Evolutionary conservation across 1,284 basidiomycete genomes (phyloP).

Genomic region (Heterobasidion occidentale): DNA sequence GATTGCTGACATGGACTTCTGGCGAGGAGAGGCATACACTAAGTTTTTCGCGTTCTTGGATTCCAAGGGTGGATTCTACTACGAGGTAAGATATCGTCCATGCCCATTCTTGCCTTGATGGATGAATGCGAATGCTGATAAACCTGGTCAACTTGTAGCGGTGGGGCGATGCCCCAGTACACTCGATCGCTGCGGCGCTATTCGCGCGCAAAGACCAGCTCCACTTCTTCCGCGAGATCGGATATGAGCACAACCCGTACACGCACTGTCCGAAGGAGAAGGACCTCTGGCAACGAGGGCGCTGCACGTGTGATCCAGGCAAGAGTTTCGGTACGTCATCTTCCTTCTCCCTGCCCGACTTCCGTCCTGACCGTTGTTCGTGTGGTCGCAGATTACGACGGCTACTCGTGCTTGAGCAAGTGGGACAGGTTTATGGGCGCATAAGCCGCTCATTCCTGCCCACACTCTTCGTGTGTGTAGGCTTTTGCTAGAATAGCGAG

Average conservation of each 20-base stretch:
- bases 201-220: slow-evolving; percentile 40
- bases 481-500: too few relatives aligned
- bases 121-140: too few relatives aligned
- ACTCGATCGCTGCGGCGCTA: slow-evolving; percentile 51
- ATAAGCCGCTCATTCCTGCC: neutral
- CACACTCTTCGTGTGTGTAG: too few relatives aligned
- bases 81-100: slow-evolving; percentile 41
- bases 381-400: slow-evolving; percentile 34
- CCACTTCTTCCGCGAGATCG: slow-evolving; percentile 62
- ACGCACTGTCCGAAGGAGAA: slow-evolving; percentile 41
- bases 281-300: slow-evolving; percentile 32
- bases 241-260: slow-evolving; percentile 45
- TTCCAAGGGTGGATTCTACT: slow-evolving; percentile 67
- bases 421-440: slow-evolving; percentile 25
- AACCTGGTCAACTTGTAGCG: slow-evolving; percentile 32
- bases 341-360: neutral
- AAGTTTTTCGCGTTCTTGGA: slow-evolving; percentile 73
- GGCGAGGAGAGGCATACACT: slow-evolving; percentile 55
- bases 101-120: too few relatives aligned
- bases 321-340: slow-evolving; percentile 22
- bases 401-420: slow-evolving; percentile 41
- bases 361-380: neutral
- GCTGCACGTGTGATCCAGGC: slow-evolving; percentile 33
- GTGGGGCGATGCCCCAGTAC: slow-evolving; percentile 80
- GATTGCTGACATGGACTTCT: slow-evolving; percentile 61